phyloP scores from a whole-genome alignment of 2,329 filamentous ascomycete genomes.

The Trichoderma sp. region DNA sequence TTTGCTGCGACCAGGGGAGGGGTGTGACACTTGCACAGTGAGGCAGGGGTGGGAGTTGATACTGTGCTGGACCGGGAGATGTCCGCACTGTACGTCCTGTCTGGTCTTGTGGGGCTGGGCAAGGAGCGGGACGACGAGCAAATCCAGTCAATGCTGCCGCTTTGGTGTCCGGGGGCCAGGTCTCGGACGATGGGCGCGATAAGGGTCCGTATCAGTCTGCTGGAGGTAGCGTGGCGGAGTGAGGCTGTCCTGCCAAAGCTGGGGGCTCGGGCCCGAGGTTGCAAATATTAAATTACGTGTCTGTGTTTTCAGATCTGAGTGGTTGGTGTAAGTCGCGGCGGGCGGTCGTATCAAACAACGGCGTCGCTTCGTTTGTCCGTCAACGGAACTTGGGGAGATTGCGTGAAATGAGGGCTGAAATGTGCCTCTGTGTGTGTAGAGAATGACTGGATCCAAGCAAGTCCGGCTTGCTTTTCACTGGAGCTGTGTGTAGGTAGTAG shows the following conservation, averaged over 20 bases:
- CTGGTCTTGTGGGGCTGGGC: constrained; percentile 34
- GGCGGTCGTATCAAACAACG: constrained; percentile 39
- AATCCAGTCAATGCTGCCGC: constrained; percentile 27
- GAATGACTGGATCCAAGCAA: constrained; percentile 61
- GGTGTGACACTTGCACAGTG: constrained; percentile 31
- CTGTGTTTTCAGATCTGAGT: constrained; percentile 36
- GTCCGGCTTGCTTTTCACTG: constrained; percentile 61
- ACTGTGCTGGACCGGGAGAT: constrained; percentile 14
- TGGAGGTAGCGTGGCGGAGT: constrained; percentile 4
- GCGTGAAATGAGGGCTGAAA: constrained; percentile 32
- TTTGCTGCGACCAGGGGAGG: constrained; percentile 35
- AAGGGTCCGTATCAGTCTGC: constrained; percentile 20
- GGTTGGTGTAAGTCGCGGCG: constrained; percentile 34
- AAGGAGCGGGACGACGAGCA: constrained; percentile 38
- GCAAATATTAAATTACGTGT: constrained; percentile 40
- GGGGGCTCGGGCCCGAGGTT: constrained; percentile 8
- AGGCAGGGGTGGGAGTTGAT: constrained; percentile 14
- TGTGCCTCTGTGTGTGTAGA: constrained; percentile 27
- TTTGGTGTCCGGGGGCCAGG: constrained; percentile 32
- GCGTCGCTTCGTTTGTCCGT: constrained; percentile 30
- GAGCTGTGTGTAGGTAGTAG: constrained; percentile 30
- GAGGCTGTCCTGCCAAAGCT: constrained; percentile 25
- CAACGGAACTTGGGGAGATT: constrained; percentile 32
- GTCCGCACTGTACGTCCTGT: constrained; percentile 16
- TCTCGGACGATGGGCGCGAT: constrained; percentile 32